A percentile compares a stretch with the other conserved stretches of the same genome.
Conservation (phyloP, 2,329 filamentous ascomycete genomes). For the Aspergillus thermomutatus region DNA sequence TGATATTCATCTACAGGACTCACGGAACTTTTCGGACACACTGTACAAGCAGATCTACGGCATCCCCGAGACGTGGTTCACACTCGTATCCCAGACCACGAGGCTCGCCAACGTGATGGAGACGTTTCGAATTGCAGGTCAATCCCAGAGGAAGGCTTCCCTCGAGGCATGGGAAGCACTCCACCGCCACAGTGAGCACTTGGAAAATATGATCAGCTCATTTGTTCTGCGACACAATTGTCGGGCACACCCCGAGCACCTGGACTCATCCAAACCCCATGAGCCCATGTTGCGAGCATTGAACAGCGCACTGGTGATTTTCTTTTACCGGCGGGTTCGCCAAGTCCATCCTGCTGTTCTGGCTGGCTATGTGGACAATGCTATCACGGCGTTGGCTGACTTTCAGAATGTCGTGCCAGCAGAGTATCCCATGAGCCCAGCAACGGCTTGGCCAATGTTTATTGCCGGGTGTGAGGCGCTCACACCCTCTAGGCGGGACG, state of each 20-base stretch:
- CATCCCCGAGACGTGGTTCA: constrained; percentile 44
- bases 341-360: constrained; percentile 39
- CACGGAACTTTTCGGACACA: constrained; percentile 29
- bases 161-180: constrained; percentile 26
- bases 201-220: constrained; percentile 35
- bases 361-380: constrained; percentile 37
- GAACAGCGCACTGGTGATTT: constrained; percentile 39
- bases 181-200: constrained; percentile 24
- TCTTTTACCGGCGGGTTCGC: constrained; percentile 42
- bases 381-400: constrained; percentile 28
- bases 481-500: constrained; percentile 16
- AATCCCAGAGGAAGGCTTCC: constrained; percentile 7
- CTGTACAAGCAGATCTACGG: constrained; percentile 43
- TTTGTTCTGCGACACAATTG: constrained; percentile 20
- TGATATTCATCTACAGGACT: constrained; percentile 42
- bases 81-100: constrained; percentile 44
- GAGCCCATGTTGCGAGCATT: constrained; percentile 38
- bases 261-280: constrained; percentile 17
- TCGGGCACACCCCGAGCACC: constrained; percentile 6
- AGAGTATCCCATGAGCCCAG: constrained; percentile 16
- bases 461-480: constrained; percentile 42
- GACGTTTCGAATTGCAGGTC: constrained; percentile 20
- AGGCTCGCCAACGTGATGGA: constrained; percentile 40
- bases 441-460: constrained; percentile 39
- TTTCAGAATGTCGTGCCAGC: constrained; percentile 25